Evolutionary conservation across 129 eudicot genomes (phyloP).

Genomic region (carrot (Daucus carota)): DNA sequence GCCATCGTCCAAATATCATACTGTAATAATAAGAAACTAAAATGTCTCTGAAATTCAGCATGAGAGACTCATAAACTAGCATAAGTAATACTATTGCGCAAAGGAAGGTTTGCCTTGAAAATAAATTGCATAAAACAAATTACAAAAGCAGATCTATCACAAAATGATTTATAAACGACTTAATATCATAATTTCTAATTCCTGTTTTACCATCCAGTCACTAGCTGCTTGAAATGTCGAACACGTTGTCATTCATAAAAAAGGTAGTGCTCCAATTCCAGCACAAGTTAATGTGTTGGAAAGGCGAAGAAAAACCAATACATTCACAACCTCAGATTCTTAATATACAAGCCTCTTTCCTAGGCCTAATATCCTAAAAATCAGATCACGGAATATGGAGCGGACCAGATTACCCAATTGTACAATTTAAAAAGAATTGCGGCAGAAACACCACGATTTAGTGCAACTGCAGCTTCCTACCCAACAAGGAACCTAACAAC

Average conservation of each 20-base stretch:
- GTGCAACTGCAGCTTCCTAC: slow-evolving; percentile 6
- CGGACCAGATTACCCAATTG: slow-evolving; percentile 13
- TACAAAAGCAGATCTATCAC: not conserved
- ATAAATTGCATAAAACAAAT: not conserved
- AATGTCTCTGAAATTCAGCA: not conserved
- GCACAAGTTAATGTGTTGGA: not conserved
- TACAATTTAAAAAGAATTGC: slow-evolving; percentile 16
- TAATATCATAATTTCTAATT: not conserved
- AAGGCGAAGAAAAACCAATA: not conserved
- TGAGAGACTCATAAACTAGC: too few relatives aligned
- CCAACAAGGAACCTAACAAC: slow-evolving; percentile 11
- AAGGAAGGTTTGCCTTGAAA: not conserved
- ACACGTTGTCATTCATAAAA: not conserved
- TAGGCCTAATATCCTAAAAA: slow-evolving; percentile 13
- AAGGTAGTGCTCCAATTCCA: not conserved
- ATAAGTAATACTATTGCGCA: not conserved
- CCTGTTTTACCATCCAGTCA: not conserved
- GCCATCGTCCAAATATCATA: too few relatives aligned
- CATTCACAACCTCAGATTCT: slow-evolving; percentile 2
- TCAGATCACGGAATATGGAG: not conserved
- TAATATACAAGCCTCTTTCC: slow-evolving; percentile 21
- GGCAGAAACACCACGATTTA: not conserved
- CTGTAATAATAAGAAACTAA: not conserved
- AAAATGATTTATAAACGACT: not conserved
- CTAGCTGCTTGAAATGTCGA: not conserved